phyloP scores from a whole-genome alignment of 169 alveolate species.

The Babesia divergens region DNA sequence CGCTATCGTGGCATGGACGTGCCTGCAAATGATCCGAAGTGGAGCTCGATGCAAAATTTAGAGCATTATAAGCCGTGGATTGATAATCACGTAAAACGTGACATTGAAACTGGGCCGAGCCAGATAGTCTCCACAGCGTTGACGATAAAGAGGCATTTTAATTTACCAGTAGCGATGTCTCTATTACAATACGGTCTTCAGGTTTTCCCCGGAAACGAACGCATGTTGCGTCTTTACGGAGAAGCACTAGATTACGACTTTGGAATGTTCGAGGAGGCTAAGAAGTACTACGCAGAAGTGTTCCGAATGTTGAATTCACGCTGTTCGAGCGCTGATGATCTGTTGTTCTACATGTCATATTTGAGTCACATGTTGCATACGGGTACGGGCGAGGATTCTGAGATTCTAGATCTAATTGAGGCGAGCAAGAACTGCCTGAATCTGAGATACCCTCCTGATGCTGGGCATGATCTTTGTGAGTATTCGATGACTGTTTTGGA shows the following conservation, averaged over 20 bases:
- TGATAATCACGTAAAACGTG: neutral
- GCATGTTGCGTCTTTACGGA: constrained; percentile 32
- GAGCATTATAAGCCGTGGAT: constrained; percentile 39
- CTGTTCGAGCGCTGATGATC: constrained; percentile 4
- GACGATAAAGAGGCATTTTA: neutral
- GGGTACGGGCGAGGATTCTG: neutral
- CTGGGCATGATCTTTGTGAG: constrained; percentile 4
- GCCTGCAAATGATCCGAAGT: neutral
- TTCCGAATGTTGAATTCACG: constrained; percentile 14
- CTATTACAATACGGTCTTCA: constrained; percentile 13
- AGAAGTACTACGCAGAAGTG: constrained; percentile 9
- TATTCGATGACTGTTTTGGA: constrained; percentile 1
- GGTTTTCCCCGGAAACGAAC: constrained; percentile 18
- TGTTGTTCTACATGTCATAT: neutral
- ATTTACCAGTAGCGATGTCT: neutral
- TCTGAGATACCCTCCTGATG: constrained; percentile 3
- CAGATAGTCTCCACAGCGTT: constrained; percentile 21
- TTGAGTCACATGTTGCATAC: constrained; percentile 32
- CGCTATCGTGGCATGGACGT: neutral
- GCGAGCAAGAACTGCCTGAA: constrained; percentile 28
- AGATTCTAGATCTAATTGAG: constrained; percentile 2
- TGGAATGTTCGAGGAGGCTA: constrained; percentile 26
- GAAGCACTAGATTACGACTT: constrained; percentile 46
- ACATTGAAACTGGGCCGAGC: constrained; percentile 10
- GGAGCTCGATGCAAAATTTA: constrained; percentile 9